A percentile compares a stretch with the other conserved stretches of the same genome.
Evolutionary conservation across 352 stramenopile species (phyloP).

Genomic region (Blastocystis sp.): DNA sequence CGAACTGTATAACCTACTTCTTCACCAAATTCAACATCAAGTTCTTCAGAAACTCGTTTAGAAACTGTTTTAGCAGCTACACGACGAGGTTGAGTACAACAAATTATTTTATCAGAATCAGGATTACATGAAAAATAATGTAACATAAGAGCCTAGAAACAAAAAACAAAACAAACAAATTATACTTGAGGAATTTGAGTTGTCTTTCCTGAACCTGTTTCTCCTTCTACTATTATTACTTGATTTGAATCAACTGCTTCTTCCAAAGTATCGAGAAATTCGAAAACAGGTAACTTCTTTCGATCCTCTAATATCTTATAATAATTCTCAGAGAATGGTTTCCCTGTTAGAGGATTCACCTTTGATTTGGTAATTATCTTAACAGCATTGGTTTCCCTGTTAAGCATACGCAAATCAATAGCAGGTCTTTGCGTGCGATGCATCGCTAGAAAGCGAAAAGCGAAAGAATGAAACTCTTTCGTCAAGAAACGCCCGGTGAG

Average conservation of each 20-base stretch:
- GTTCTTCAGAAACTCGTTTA: constrained; percentile 93
- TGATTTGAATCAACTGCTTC: constrained; percentile 76
- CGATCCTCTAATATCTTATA: constrained; percentile 78
- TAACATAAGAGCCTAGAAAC: constrained; percentile 39
- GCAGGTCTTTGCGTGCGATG: not conserved
- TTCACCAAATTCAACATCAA: constrained; percentile 90
- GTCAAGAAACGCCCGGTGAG: no score
- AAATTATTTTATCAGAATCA: constrained; percentile 72
- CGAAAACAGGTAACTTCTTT: constrained; percentile 82
- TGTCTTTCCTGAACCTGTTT: constrained; percentile 94
- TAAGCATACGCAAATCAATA: not conserved
- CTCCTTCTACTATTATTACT: constrained; percentile 93
- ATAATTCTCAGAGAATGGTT: constrained; percentile 82
- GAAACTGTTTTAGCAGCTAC: constrained; percentile 95
- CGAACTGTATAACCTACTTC: constrained; percentile 98
- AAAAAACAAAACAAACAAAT: not conserved
- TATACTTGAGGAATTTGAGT: constrained; percentile 78
- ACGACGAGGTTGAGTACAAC: constrained; percentile 91
- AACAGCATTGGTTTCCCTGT: constrained; percentile 34
- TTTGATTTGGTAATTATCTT: constrained; percentile 59
- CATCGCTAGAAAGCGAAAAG: not conserved
- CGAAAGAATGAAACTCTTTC: no score
- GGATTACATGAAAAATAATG: constrained; percentile 37
- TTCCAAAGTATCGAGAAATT: constrained; percentile 78
- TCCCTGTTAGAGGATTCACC: constrained; percentile 83